Evolutionary conservation across 73 alveolate genomes (phyloP), one percentile per base, ranked within the genome.

Genomic region (Paraurostyla sp.): DNA sequence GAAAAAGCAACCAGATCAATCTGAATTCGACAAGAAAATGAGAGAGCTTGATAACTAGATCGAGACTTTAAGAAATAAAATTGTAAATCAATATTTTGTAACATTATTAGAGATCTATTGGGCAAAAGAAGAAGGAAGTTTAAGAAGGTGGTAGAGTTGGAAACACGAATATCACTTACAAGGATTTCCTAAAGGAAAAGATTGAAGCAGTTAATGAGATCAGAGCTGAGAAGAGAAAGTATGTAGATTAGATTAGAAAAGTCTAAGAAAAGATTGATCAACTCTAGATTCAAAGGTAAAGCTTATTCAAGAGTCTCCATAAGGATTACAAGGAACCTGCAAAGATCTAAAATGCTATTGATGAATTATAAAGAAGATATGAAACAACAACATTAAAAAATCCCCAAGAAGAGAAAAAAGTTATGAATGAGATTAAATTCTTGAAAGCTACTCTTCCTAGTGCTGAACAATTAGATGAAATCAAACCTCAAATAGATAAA

Each of bases 311-410:
- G 58, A 35, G 60, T 3, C 32, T 75, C 3, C 7, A 20, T 11
- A 75, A 75, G 51, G 73, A 49, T 22, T 35, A 25, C 33, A 3
- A 75, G 52, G 54, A 75, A 2, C 75, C 73, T 33, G 87, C 6
- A 32, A 75, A 16, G 7, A 43, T 75, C 33, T 3, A 49, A 25
- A 49, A 43, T 36, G 54, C 54, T 22, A 75, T 75, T 43, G 76
- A 9, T 25, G 87, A 43, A 16, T 33, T 75, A 11, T 46, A 75
- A 33, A 75, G 52, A 49, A 43, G 73, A 32, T 75, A 22, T 48
- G 87, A 75, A 48, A 75, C 87, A 3, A 75, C 87, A 22, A 23
- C 87, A 6, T 51, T 75, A 33, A 69, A 69, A 35, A 48, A 40
- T 22, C 25, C 25, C 22, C 3, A 69, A 11, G 87, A 49, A 11